Evolutionary conservation across 306 rosid genomes (phyloP), one percentile per base, ranked within the genome.

Genomic region (Spatholobus suberectus): DNA sequence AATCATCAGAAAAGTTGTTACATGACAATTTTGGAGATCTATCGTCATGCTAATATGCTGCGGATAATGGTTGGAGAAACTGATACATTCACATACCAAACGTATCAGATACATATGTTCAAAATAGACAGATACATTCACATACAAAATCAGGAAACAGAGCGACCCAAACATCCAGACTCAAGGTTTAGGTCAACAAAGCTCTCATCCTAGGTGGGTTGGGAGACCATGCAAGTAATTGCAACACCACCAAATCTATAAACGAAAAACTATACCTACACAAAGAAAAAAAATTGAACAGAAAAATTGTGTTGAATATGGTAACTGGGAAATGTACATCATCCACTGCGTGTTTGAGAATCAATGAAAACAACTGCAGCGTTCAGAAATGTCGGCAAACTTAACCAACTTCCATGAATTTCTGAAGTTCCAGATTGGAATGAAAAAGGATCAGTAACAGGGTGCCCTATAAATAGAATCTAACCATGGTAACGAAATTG

Each of bases 151-250:
- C 74, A 26, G 15, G 47, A 63, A 73, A 65, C 18, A 38, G 3
- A 17, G 70, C 17, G 15, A 65, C 20, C 63, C 8, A 55, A 68
- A 55, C 27, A 24, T 68, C 51, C 40, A 52, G 59, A 35, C 81
- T 40, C 80, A 18, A 62, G 34, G 75, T 80, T 86, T 77, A 84
- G 89, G 80, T 76, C 75, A 86, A 88, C 87, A 77, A 80, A 51
- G 62, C 23, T 21, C 54, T 61, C 81, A 34, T 79, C 65, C 14
- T 13, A 20, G 55, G 70, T 24, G 51, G 68, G 49, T 32, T 67
- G 76, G 73, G 61, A 34, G 59, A 67, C 41, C 14, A 7, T 70
- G 13, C 75, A 78, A 38, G 78, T 65, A 44, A 40, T 41, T 11
- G 11, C 38, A 61, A 27, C 54, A 76, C 41, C 58, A 14, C 63